A percentile compares a stretch with the other conserved stretches of the same genome.
phyloP scores from a whole-genome alignment of 208 protist genomes.

The Tetramitus jugosus region DNA sequence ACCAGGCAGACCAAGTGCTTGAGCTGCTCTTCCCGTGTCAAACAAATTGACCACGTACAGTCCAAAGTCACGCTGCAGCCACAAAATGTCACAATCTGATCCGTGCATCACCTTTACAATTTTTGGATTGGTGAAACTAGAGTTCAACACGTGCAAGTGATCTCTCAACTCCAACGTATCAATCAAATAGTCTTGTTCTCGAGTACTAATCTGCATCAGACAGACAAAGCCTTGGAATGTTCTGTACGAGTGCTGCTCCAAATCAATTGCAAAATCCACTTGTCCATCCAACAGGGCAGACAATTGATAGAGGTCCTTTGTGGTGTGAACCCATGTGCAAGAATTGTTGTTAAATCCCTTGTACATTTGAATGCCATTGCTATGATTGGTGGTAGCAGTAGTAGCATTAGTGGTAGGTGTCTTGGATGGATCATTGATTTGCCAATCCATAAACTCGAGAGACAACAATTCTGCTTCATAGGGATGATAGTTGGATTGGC shows the following conservation, averaged over 20 bases:
- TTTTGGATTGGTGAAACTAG: constrained; percentile 72
- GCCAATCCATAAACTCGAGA: background rate
- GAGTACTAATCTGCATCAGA: constrained; percentile 95
- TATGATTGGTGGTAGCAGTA: too few species aligned
- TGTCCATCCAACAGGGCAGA: constrained; percentile 40
- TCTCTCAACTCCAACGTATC: constrained; percentile 84
- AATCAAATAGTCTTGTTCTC: constrained; percentile 87
- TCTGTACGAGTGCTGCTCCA: constrained; percentile 86
- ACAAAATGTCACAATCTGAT: constrained; percentile 85
- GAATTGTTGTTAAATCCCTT: background rate
- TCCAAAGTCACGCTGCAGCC: constrained; percentile 95
- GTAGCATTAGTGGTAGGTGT: too few species aligned
- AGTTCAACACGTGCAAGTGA: constrained; percentile 70
- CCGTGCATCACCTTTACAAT: constrained; percentile 96
- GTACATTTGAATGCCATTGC: background rate
- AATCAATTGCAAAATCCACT: constrained; percentile 82
- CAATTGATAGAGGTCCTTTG: constrained; percentile 46
- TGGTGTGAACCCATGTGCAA: constrained; percentile 8
- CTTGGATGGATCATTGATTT: background rate
- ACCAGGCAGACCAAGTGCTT: constrained; percentile 72
- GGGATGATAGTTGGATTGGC: background rate
- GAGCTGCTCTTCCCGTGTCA: constrained; percentile 90
- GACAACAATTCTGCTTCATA: background rate
- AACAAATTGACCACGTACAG: constrained; percentile 97
- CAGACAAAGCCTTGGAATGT: constrained; percentile 93